Percentiles rank a stretch among this genome's conserved stretches.
Conservation (phyloP, 768 basidiomycete species). For the Boletus tomentosulus region DNA sequence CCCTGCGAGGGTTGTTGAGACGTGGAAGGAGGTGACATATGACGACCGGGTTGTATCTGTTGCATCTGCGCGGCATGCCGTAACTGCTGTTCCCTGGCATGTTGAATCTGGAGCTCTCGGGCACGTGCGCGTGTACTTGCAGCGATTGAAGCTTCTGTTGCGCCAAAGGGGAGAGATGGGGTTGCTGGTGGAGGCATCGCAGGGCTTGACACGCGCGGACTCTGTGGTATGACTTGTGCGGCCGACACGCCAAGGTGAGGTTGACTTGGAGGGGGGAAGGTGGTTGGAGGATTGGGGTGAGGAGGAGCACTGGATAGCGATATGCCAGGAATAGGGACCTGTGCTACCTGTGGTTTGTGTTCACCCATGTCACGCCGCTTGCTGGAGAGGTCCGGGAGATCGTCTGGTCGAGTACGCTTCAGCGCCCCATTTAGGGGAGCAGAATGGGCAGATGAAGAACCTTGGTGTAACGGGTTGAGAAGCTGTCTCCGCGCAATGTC, state of each 20-base stretch:
- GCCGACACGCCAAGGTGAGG: conserved; percentile 10
- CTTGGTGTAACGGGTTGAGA: conserved; percentile 26
- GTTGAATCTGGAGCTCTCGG: conserved; percentile 35
- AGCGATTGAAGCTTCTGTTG: conserved; percentile 33
- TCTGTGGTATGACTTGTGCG: conserved; percentile 22
- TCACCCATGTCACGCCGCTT: conserved; percentile 75
- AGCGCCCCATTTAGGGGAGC: conserved; percentile 32
- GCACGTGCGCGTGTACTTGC: conserved; percentile 31
- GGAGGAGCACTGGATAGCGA: conserved; percentile 13
- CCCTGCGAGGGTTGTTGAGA: conserved; percentile 20
- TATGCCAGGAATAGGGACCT: conserved; percentile 31
- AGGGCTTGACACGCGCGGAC: conserved; percentile 31
- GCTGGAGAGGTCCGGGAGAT: conserved; percentile 40
- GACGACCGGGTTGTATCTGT: conserved; percentile 33
- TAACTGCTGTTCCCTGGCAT: conserved; percentile 32
- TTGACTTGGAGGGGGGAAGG: conserved; percentile 19
- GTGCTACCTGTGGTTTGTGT: conserved; percentile 43
- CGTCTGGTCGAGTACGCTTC: conserved; percentile 63
- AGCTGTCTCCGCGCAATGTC: conserved; percentile 48
- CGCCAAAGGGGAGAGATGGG: conserved; percentile 30
- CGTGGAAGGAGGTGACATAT: conserved; percentile 41
- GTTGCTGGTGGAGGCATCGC: conserved; percentile 28
- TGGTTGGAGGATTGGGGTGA: conserved; percentile 20
- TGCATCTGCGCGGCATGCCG: conserved; percentile 33
- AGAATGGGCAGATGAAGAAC: conserved; percentile 16